Conservation (phyloP, 257 asterid species). For the Anisodus tanguticus region DNA sequence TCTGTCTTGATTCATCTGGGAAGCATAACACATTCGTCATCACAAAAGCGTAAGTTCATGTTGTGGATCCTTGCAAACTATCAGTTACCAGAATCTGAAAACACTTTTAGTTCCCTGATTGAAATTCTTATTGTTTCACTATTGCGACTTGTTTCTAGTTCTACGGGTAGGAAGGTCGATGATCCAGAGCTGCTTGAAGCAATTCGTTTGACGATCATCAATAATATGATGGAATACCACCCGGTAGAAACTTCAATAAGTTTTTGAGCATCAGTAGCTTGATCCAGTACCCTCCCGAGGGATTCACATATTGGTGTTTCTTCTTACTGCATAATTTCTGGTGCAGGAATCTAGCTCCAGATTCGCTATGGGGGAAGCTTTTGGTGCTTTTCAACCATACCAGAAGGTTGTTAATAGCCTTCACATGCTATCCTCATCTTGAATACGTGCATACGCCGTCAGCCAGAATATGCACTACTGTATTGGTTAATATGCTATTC, state of each 20-base stretch:
- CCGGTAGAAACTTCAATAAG: constrained; percentile 60
- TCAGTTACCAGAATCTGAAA: not conserved
- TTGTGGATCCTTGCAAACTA: not conserved
- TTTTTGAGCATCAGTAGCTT: not conserved
- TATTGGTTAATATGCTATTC: not conserved
- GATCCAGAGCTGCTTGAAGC: constrained; percentile 99
- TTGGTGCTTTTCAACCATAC: constrained; percentile 66
- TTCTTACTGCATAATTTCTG: constrained; percentile 32
- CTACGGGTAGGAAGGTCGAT: constrained; percentile 87
- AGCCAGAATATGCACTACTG: too few species aligned
- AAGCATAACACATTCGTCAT: constrained; percentile 91
- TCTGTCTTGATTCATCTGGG: constrained; percentile 91
- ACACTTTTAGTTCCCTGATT: not conserved
- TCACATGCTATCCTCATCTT: not conserved
- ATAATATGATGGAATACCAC: constrained; percentile 86
- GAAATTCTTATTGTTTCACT: not conserved
- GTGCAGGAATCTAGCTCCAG: constrained; percentile 85
- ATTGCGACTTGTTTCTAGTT: constrained; percentile 46
- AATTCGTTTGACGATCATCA: constrained; percentile 96
- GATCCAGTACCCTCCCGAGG: not conserved
- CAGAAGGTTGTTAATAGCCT: constrained; percentile 50
- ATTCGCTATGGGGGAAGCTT: constrained; percentile 92
- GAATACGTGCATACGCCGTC: too few species aligned
- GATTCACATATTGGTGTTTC: not conserved
- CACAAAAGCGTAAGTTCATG: constrained; percentile 74